Evolutionary conservation across 148 eudicot species (phyloP), one percentile per base, ranked within the genome.

Genomic region (Rhododendron vialii): DNA sequence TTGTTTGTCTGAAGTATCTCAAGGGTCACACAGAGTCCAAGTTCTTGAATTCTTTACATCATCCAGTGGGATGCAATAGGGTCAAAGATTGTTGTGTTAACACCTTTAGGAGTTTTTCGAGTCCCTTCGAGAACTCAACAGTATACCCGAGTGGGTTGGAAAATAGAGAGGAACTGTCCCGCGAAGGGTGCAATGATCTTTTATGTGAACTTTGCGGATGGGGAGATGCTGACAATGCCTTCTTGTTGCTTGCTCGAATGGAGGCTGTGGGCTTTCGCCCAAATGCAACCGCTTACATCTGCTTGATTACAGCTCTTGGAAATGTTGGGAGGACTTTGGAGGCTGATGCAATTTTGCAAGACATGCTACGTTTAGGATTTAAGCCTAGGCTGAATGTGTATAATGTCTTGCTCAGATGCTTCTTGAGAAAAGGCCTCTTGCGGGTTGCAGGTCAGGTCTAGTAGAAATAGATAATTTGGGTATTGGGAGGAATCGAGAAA

Each of bases 331-430:
- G 99, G 86, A 94, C 96, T 77, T 86, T 90, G 55, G 99, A 96
- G 91, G 97, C 96, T 41, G 99, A 96, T 47, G 94, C 93, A 28
- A 78, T 96, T 61, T 95, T 94, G 78, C 96, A 92, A 79, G 98
- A 96, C 80, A 95, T 95, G 96, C 15, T 90, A 18, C 82, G 30
- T 88, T 90, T 85, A 63, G 98, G 98, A 61, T 53, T 89, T 51
- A 91, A 80, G 84, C 98, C 97, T 26, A 87, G 86, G 73, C 83
- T 90, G 45, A 87, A 86, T 61, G 88, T 92, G 87, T 92, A 87
- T 43, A 96, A 96, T 89, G 90, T 84, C 48, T 90, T 96, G 93
- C 88, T 96, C 50, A 88, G 89, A 88, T 92, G 93, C 87, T 94
- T 92, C 80, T 92, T 96, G 89, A 92, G 89, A 83, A 96, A 93